Evolutionary conservation across 139 green algal species (phyloP), one percentile per base, ranked within the genome.

Genomic region (Pseudopediastrum boryanum): DNA sequence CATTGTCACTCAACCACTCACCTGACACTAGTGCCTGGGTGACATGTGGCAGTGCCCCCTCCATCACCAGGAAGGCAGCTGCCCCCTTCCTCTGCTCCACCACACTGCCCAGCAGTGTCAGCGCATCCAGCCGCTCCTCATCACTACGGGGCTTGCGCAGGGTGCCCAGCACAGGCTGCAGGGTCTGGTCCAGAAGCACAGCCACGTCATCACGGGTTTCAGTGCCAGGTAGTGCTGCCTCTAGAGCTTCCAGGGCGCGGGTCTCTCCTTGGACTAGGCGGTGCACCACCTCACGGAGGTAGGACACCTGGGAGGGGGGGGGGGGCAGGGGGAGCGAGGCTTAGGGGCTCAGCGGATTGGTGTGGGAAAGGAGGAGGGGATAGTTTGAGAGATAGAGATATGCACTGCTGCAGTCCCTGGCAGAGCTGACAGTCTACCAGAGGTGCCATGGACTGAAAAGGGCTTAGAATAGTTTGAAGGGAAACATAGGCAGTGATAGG

Each of bases 111-210:
- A 78, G 71, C 71, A 78, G 71, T 9, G 71, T 78, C 4, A 21
- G 54, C 29, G 71, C 71, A 13, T 78, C 71, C 35, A 78, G 7
- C 51, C n/a, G n/a, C n/a, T 67, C 41, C 52, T 78, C 71, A 10
- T 39, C n/a, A 12, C 27, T 41, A 3, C 35, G 25, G 33, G 54
- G 54, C 31, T 39, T 56, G 2, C 25, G 35, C 71, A 78, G 54
- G 52, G 68, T 69, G 42, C 35, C 43, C 25, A 78, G 54, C n/a
- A 39, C 63, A 5, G 71, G 71, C 2, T 29, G 23, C 36, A 78
- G 38, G 3, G 71, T 54, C 71, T 77, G 69, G 48, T 78, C 71
- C 71, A 78, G 54, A 52, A 78, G 54, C 54, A 78, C 71, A 6
- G 71, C 71, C 71, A 67, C 64, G 51, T 78, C 71, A 31, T 78